phyloP scores from a whole-genome alignment of 257 asterid genomes.

The Voacanga thouarsii region DNA sequence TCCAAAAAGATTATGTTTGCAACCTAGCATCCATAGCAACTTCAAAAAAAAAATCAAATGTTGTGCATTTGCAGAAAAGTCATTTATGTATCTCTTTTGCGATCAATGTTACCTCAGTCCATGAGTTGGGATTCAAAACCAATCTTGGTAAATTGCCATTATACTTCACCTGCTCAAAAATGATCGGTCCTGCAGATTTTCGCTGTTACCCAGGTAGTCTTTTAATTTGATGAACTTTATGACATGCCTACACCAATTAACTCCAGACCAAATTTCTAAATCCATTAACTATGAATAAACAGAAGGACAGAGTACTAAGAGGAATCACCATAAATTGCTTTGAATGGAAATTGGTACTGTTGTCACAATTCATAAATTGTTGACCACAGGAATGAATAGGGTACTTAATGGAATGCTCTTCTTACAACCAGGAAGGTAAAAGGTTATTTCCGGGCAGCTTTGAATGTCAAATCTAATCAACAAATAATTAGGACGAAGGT shows the following conservation, averaged over 20 bases:
- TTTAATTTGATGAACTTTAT: not conserved
- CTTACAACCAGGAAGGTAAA: too few relatives aligned
- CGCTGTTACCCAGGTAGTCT: not conserved
- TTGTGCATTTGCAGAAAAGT: not conserved
- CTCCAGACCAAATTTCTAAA: not conserved
- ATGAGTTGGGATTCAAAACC: slow-evolving; percentile 20
- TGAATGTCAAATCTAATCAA: too few relatives aligned
- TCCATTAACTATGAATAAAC: not conserved
- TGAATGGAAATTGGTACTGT: too few relatives aligned
- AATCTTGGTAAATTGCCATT: slow-evolving; percentile 14
- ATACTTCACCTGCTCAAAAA: slow-evolving; percentile 5
- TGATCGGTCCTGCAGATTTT: slow-evolving; percentile 13
- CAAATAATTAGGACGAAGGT: too few relatives aligned
- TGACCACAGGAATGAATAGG: too few relatives aligned
- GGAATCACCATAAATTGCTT: not conserved
- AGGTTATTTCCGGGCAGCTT: too few relatives aligned
- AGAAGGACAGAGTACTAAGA: not conserved
- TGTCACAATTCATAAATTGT: too few relatives aligned
- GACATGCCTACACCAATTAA: not conserved
- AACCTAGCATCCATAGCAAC: not conserved
- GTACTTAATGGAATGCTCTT: too few relatives aligned
- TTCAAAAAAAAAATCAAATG: not conserved
- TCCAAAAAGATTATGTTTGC: slow-evolving; percentile 22
- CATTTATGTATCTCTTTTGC: not conserved
- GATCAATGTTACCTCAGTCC: slow-evolving; percentile 18